Base-by-base conservation (phyloP, 345 rosid species). In the Salix exigua region DNA sequence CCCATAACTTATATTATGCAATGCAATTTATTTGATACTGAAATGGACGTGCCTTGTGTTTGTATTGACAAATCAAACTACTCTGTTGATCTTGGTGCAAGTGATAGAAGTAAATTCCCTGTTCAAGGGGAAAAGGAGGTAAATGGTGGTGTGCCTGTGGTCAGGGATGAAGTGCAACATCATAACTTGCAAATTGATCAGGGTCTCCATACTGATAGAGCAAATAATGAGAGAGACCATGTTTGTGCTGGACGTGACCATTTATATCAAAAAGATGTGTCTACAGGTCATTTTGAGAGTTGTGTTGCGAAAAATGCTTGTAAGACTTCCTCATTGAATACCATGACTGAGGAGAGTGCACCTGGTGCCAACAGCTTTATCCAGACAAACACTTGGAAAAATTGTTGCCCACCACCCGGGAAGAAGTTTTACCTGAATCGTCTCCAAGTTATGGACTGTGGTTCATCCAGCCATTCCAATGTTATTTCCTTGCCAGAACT, bases 391-490 rank as follows among this genome's bases (percentile, higher is more conserved):
- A 37, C 67, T 50, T 35, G 28, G 71, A 61, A 12, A 14, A 71
- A 70, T 77, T 81, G 77, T 53, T 70, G 77, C 51, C 78, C 72
- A 31, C 72, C 90, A 63, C 89, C 95, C 28, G 90, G 91, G 77
- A 91, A 89, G 94, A 90, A 86, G 74, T 89, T 87, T 78, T 91
- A 88, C 83, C 82, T 94, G 71, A 94, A 92, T 68, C 94, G 89
- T 40, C 98, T 92, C 74, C 84, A 87, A 17, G 83, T 70, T 70
- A 79, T 82, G 79, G 88, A 88, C 73, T 76, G 73, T 37, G 77
- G 48, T 67, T 84, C 90, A 73, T 63, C 68, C 16, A 76, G 75
- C 78, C 71, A 68, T 76, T 77, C 83, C 71, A 77, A 85, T 73
- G 82, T 74, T 72, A 80, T 91, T 81, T 91, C 97, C 61, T 84